Evolutionary conservation across 2,329 filamentous ascomycete genomes (phyloP).

Genomic region (Aspergillus awamori): DNA sequence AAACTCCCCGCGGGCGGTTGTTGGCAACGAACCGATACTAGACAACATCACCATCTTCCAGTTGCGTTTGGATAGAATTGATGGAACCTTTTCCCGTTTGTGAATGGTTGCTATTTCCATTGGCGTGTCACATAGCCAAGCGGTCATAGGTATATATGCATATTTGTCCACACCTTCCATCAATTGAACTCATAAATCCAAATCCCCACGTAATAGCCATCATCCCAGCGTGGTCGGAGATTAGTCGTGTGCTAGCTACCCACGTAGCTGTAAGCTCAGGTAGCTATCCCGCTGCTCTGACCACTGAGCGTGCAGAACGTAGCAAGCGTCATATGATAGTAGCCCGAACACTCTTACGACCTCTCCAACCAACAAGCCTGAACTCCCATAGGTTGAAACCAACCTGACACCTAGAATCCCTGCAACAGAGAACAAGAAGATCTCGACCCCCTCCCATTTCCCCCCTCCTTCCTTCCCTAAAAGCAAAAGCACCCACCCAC

Average conservation of each 20-base stretch:
- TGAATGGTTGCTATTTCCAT: slow-evolving; percentile 15
- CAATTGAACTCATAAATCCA: slow-evolving; percentile 7
- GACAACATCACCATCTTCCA: slow-evolving; percentile 15
- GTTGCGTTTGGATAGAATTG: slow-evolving; percentile 19
- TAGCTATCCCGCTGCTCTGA: slow-evolving; percentile 9
- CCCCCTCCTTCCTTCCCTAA: not conserved
- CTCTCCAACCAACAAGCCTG: not conserved
- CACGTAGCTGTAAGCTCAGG: slow-evolving; percentile 11
- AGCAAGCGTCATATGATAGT: slow-evolving; percentile 18
- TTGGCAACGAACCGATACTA: slow-evolving; percentile 12
- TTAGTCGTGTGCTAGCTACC: slow-evolving; percentile 7
- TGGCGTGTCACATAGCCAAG: slow-evolving; percentile 24
- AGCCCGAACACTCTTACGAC: not conserved
- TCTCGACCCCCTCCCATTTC: not conserved
- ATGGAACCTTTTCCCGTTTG: slow-evolving; percentile 5
- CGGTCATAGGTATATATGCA: slow-evolving; percentile 25
- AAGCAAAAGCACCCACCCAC: not conserved
- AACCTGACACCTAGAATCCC: not conserved
- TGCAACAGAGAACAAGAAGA: not conserved
- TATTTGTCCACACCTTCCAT: slow-evolving; percentile 18
- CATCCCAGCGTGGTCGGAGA: slow-evolving; percentile 18
- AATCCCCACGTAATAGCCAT: not conserved
- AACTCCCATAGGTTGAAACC: slow-evolving; percentile 4
- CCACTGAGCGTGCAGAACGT: slow-evolving; percentile 24
- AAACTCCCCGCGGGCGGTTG: not conserved